phyloP scores from a whole-genome alignment of 257 asterid species.

The Penstemon newberryi region DNA sequence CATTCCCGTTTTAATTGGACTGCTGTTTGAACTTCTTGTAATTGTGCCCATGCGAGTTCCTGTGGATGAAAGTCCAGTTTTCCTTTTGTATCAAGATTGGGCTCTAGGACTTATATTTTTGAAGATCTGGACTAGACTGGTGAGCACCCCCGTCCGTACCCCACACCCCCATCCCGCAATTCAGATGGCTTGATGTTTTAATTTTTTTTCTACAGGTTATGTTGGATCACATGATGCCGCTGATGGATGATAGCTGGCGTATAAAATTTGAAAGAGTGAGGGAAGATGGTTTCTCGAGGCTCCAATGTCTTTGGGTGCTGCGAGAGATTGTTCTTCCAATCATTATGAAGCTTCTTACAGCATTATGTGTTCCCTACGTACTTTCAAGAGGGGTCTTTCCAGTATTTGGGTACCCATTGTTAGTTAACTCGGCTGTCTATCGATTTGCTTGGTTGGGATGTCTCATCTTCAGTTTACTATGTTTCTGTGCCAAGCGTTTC shows the following conservation, averaged over 20 bases:
- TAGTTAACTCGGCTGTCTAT: constrained; percentile 90
- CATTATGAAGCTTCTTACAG: constrained; percentile 88
- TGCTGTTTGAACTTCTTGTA: constrained; percentile 92
- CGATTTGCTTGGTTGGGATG: constrained; percentile 97
- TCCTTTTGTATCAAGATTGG: constrained; percentile 98
- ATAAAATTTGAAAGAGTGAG: constrained; percentile 88
- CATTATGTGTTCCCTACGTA: constrained; percentile 90
- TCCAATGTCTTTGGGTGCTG: constrained; percentile 87
- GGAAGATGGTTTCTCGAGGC: constrained; percentile 93
- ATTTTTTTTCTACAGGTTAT: constrained; percentile 59
- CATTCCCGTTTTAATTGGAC: constrained; percentile 87
- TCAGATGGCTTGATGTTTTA: background rate
- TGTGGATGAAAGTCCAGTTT: constrained; percentile 94
- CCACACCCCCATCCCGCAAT: background rate
- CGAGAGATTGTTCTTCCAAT: constrained; percentile 87
- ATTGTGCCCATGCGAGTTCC: constrained; percentile 99
- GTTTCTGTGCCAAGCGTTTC: constrained; percentile 84
- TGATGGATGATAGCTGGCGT: constrained; percentile 94
- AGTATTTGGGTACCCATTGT: constrained; percentile 77
- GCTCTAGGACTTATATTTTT: constrained; percentile 91
- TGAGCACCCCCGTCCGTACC: constrained; percentile 34
- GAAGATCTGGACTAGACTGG: constrained; percentile 99
- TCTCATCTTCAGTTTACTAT: constrained; percentile 64
- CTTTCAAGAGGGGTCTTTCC: constrained; percentile 88
- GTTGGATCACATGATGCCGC: constrained; percentile 94